A percentile compares a stretch with the other conserved stretches of the same genome.
These are phyloP conservation scores for Leishmania turanica DNA, from an alignment of 208 protist species.

Conservation along the genomic window DNA sequence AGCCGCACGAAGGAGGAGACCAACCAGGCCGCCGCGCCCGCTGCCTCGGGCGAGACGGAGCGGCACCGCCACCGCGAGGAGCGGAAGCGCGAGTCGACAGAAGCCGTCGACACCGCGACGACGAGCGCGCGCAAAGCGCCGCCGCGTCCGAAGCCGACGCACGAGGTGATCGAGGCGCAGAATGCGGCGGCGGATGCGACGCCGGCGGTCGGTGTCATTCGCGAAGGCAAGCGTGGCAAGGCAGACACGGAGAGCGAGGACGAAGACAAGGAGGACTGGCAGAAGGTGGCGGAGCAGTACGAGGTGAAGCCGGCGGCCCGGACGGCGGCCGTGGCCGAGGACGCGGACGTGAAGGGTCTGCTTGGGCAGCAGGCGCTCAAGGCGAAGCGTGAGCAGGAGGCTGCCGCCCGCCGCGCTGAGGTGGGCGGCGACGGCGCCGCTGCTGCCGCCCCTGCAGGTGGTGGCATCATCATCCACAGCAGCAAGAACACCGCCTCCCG, in stretches of 20 bases:
- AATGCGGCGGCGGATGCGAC: slow-evolving; percentile 31
- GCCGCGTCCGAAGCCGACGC: slow-evolving; percentile 73
- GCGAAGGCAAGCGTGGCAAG: slow-evolving; percentile 44
- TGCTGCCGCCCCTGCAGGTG: slow-evolving; percentile 28
- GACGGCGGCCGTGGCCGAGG: slow-evolving; percentile 41
- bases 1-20: not conserved
- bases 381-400: slow-evolving; percentile 84
- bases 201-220: slow-evolving; percentile 61
- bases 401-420: slow-evolving; percentile 25
- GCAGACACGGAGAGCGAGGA: slow-evolving; percentile 23
- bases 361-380: slow-evolving; percentile 86
- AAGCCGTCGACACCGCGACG: slow-evolving; percentile 11
- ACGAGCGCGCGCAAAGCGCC: slow-evolving; percentile 70
- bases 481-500: slow-evolving; percentile 37
- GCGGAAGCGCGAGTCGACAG: slow-evolving; percentile 33
- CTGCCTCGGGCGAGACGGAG: slow-evolving; percentile 25
- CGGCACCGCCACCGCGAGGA: slow-evolving; percentile 34
- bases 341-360: slow-evolving; percentile 68
- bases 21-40: slow-evolving; percentile 3
- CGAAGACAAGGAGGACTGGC: slow-evolving; percentile 72
- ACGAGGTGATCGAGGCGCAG: slow-evolving; percentile 69
- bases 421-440: slow-evolving; percentile 22
- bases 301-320: slow-evolving; percentile 41
- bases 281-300: slow-evolving; percentile 79
- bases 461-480: slow-evolving; percentile 79